Evolutionary conservation across 345 rosid species (phyloP), one percentile per base, ranked within the genome.

Genomic region (Lepidium didymum): DNA sequence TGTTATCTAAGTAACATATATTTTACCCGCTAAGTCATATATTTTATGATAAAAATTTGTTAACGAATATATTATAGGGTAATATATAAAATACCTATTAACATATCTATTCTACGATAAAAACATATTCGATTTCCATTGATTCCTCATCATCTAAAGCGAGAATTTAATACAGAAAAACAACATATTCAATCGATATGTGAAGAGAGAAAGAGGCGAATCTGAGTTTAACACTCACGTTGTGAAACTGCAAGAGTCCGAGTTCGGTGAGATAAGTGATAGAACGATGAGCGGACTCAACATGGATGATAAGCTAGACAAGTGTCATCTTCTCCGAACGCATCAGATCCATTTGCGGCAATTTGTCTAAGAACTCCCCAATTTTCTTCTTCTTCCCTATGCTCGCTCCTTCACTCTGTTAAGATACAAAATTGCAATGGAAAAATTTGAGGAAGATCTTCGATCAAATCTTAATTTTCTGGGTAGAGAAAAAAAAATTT

Each of bases 301-400:
- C 89, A 27, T 97, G 98, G 62, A 93, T 87, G 82, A 93, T 93
- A 69, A 93, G 91, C 80, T 93, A 97, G 9, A 88, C 96, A 34
- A 88, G 83, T 35, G 88, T 73, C 97, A 93, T 93, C 85, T 87
- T 85, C 87, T 93, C 97, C 16, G 97, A 93, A 31, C 97, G 88
- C 97, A 93, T 86, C 89, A 88, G 94, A 90, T 90, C 97, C 98
- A 93, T 93, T 15, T 90, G 40, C 57, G 94, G 92, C 75, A 93
- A 70, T 56, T 83, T 81, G 19, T 88, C 92, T 8, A 93, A 45
- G 80, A 83, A 88, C 70, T 62, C 69, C 35, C 84, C 86, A 86
- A 89, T 75, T 37, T 56, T 52, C 46, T 49, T 21, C 67, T 45
- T 25, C 56, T 2, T 37, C 50, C 69, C 58, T 60, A 43, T 33